Evolutionary conservation across 257 asterid species (phyloP), one percentile per base, ranked within the genome.

Genomic region (Solanum lignicaule): DNA sequence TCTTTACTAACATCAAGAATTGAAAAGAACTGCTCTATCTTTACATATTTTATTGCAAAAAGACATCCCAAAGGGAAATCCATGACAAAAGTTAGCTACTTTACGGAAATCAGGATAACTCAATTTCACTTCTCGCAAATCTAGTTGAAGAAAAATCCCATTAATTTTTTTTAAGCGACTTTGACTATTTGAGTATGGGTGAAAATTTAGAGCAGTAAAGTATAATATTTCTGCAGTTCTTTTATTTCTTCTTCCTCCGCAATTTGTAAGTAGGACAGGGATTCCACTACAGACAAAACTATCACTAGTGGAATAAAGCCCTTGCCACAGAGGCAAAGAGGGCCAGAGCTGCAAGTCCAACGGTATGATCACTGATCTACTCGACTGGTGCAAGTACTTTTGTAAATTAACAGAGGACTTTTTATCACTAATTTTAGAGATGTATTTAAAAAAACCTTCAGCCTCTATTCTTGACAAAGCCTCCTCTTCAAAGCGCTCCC

Each of bases 401-500:
- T 13, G n/a, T 78, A 78, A 41, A 78, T 78, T 25, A n/a, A 79
- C 62, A 79, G 85, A 43, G 85, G 3, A 81, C 27, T n/a, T 35
- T n/a, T 11, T 68, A 69, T 39, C 78, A 65, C 78, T 16, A 87
- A 91, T 83, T 91, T 91, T 93, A 76, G 90, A 78, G 86, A 83
- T 87, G 72, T 81, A 88, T 89, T 90, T 93, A 48, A 86, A 88
- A 52, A 89, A 89, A 86, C 68, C 76, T 83, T 73, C 87, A 48
- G 83, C 85, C 29, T 78, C 89, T 78, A 88, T 87, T n/a, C 90
- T 90, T 76, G 90, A 93, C 68, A 96, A 29, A 55, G 92, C 93
- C 90, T 96, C 98, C 92, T 95, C 98, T 90, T 96, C 98, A 86
- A 96, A 96, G 78, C 94, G 98, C 90, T 95, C 99, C 23, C 99